Percentiles rank a stretch among this genome's conserved stretches.
Evolutionary conservation across 768 basidiomycete species (phyloP).

Genomic region (Chiua virens): DNA sequence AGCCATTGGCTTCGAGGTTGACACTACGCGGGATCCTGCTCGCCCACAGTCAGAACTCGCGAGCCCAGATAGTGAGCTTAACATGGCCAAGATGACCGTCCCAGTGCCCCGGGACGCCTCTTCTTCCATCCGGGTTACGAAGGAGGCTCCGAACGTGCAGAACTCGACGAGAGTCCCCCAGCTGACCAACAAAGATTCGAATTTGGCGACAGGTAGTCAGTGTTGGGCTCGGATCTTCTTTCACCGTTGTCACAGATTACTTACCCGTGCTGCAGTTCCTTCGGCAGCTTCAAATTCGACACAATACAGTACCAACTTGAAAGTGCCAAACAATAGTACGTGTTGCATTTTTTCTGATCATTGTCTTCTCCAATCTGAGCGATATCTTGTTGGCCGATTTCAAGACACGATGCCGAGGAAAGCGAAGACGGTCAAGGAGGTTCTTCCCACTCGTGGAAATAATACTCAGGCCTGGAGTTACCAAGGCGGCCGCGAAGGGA

Average conservation of each 20-base stretch:
- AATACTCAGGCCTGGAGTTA: too few species aligned
- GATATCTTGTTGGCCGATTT: background rate
- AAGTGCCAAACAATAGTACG: slow-evolving; percentile 4
- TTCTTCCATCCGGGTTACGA: slow-evolving; percentile 1
- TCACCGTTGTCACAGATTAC: background rate
- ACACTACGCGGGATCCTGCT: too few species aligned
- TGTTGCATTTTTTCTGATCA: background rate
- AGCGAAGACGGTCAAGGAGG: background rate
- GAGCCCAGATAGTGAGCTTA: slow-evolving; percentile 6
- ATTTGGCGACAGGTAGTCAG: slow-evolving; percentile 5
- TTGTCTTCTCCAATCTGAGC: background rate
- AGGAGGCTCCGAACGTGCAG: background rate
- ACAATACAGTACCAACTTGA: background rate
- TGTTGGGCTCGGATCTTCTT: background rate
- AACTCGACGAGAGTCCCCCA: slow-evolving; percentile 2
- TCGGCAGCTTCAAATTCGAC: background rate
- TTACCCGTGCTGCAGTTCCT: background rate
- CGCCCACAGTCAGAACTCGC: too few species aligned
- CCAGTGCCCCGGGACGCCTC: background rate
- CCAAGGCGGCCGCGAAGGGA: background rate
- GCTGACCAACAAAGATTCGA: background rate
- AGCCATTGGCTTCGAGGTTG: slow-evolving; percentile 12
- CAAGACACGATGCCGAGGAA: background rate
- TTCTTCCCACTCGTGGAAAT: too few species aligned
- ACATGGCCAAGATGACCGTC: slow-evolving; percentile 1